Base-by-base conservation (phyloP, 352 stramenopile species). In the Pilasporangium apinafurcum region DNA sequence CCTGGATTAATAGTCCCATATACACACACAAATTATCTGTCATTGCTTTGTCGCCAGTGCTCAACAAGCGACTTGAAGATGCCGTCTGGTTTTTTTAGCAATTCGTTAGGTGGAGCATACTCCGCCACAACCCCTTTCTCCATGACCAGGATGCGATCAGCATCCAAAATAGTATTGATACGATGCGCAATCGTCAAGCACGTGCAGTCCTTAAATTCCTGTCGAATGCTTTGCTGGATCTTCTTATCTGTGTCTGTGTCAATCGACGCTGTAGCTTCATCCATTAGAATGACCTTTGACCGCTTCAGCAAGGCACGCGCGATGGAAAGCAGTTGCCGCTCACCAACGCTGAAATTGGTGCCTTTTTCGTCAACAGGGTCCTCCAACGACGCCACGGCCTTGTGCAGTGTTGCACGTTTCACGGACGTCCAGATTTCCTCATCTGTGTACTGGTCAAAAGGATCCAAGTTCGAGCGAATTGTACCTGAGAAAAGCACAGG, bases 121-220 rank as follows among this genome's bases (percentile, higher is more conserved):
- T 98, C 92, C n/a, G 77, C 86, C 9, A 94, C 82, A n/a, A 62
- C 67, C 14, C 96, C 96, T 35, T 87, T 62, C 47, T 98, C 95
- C 69, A 99, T 90, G 1, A 99, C 96, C n/a, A 98, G 56, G 30
- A 99, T 92, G 26, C 69, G 68, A 65, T 99, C 96, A 44, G 83
- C 95, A 62, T 99, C 94, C 64, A 98, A 90, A 44, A 99, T 97
- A 5, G 96, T 98, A 60, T 98, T 90, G 32, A 99, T 69, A 20
- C 96, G 83, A 65, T 99, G 96, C 26, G 96, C 96, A 52, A 99
- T 97, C 9, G 91, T 98, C 1, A 99, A 54, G 26, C 96, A 70
- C 12, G 96, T 99, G 51, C 75, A 97, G 25, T 88, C 62, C 20
- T 80, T 60, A 62, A 98, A 98, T 35, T 98, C 90, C 36, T 94